Conservation (phyloP, 2,329 filamentous ascomycete genomes). For the Fusarium robinianum region DNA sequence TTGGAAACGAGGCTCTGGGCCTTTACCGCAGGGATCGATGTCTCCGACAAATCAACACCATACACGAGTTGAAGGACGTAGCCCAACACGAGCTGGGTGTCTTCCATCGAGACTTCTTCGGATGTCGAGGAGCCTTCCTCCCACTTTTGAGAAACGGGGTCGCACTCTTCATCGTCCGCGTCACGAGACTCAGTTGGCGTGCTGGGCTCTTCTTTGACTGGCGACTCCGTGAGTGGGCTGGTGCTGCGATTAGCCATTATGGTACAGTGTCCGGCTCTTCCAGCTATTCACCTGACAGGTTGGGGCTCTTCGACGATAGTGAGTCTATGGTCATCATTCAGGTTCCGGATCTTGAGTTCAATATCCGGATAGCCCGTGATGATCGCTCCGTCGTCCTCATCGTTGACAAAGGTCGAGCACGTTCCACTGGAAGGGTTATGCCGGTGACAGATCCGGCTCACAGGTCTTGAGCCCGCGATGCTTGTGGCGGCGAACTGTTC, state of each 20-base stretch:
- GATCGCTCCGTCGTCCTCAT: slow-evolving; percentile 40
- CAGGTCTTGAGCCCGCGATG: slow-evolving; percentile 32
- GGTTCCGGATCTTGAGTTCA: slow-evolving; percentile 31
- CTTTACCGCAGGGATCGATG: slow-evolving; percentile 34
- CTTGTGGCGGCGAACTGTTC: slow-evolving; percentile 39
- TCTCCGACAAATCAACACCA: slow-evolving; percentile 44
- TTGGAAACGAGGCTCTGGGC: slow-evolving; percentile 40
- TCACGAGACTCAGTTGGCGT: slow-evolving; percentile 26
- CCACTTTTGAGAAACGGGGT: slow-evolving; percentile 17
- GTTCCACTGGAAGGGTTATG: slow-evolving; percentile 42
- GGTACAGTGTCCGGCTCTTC: no score
- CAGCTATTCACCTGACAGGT: slow-evolving; percentile 17
- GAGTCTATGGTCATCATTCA: slow-evolving; percentile 17
- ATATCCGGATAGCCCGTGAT: slow-evolving; percentile 37
- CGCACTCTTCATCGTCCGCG: slow-evolving; percentile 2
- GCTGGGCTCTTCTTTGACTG: slow-evolving; percentile 27
- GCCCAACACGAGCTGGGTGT: slow-evolving; percentile 43
- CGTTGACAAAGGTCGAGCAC: slow-evolving; percentile 46
- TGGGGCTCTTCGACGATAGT: slow-evolving; percentile 9
- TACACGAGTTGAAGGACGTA: slow-evolving; percentile 46
- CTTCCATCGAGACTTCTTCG: slow-evolving; percentile 41
- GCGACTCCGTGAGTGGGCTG: slow-evolving; percentile 26
- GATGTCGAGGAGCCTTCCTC: slow-evolving; percentile 31
- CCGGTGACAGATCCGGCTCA: slow-evolving; percentile 40
- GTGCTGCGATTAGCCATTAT: slow-evolving; percentile 5